These are phyloP conservation scores for Cordyceps cicadae DNA, from an alignment of 2,329 filamentous ascomycete species.

Conservation along the genomic window DNA sequence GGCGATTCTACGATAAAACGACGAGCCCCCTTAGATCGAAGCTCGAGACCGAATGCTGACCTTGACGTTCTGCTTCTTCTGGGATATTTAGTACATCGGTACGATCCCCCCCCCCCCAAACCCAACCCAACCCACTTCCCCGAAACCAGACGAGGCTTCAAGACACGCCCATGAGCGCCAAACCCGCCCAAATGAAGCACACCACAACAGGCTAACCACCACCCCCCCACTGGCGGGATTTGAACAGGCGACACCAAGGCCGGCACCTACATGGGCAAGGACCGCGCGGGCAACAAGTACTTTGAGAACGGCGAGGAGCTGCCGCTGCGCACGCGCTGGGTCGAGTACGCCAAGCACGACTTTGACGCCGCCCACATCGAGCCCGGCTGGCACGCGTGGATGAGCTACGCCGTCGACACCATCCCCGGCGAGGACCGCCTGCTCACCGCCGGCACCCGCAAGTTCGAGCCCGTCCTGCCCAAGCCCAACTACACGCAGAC, in stretches of 20 bases:
- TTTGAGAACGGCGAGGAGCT: slow-evolving; percentile 95
- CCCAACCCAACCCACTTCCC: too few species aligned
- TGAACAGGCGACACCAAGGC: slow-evolving; percentile 88
- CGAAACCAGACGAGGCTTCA: too few species aligned
- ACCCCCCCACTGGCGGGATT: too few species aligned
- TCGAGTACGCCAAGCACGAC: slow-evolving; percentile 88
- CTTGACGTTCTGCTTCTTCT: background rate
- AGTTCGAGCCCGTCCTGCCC: slow-evolving; percentile 68
- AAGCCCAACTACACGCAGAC: slow-evolving; percentile 67
- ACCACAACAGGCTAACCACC: too few species aligned
- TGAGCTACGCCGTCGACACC: slow-evolving; percentile 86
- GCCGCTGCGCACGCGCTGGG: slow-evolving; percentile 92
- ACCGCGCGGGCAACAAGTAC: slow-evolving; percentile 95
- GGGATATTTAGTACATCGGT: slow-evolving; percentile 46
- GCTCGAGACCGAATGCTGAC: background rate
- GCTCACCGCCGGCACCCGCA: slow-evolving; percentile 55
- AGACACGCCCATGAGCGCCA: too few species aligned
- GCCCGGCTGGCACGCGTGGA: slow-evolving; percentile 97
- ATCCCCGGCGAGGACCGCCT: slow-evolving; percentile 71
- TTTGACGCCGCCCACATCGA: slow-evolving; percentile 79
- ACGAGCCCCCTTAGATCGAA: slow-evolving; percentile 11
- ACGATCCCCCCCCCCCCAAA: slow-evolving; percentile 16
- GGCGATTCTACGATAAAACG: slow-evolving; percentile 17
- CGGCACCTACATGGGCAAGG: slow-evolving; percentile 73
- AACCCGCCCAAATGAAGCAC: too few species aligned